Evolutionary conservation across 1,284 basidiomycete species (phyloP).

Genomic region (Puccinia polysora): DNA sequence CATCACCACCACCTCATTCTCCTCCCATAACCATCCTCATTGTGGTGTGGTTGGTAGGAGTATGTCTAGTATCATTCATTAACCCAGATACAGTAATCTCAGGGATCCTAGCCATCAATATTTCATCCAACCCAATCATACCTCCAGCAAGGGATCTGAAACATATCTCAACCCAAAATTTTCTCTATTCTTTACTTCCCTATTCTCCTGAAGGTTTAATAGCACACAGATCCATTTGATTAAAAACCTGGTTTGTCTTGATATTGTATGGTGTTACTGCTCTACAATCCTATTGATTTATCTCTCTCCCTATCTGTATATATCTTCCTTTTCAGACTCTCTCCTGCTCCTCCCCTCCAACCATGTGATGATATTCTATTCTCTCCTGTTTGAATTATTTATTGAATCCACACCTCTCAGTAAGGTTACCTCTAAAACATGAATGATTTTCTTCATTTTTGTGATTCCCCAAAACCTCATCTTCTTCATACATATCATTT

Average conservation of each 20-base stretch:
- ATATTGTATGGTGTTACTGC: neutral
- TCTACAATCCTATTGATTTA: neutral
- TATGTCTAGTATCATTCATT: slow-evolving; percentile 22
- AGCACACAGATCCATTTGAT: neutral
- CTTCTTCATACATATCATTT: too few relatives aligned
- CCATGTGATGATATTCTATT: too few relatives aligned
- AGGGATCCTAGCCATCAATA: neutral
- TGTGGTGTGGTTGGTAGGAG: slow-evolving; percentile 5
- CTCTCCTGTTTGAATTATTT: too few relatives aligned
- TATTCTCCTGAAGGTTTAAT: slow-evolving; percentile 31
- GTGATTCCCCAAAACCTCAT: too few relatives aligned
- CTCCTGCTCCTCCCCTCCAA: too few relatives aligned
- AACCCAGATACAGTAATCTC: neutral
- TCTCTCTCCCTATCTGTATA: neutral
- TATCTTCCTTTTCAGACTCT: neutral
- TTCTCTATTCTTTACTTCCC: slow-evolving; percentile 34
- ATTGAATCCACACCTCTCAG: too few relatives aligned
- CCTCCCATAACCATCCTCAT: too few relatives aligned
- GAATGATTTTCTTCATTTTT: too few relatives aligned
- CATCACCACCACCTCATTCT: too few relatives aligned
- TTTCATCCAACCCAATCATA: slow-evolving; percentile 1
- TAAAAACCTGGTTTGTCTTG: neutral
- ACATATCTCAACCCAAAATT: slow-evolving; percentile 19
- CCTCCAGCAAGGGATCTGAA: neutral
- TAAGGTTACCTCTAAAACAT: too few relatives aligned